phyloP scores from a whole-genome alignment of 2,329 filamentous ascomycete species.

The Xylariales sp. region DNA sequence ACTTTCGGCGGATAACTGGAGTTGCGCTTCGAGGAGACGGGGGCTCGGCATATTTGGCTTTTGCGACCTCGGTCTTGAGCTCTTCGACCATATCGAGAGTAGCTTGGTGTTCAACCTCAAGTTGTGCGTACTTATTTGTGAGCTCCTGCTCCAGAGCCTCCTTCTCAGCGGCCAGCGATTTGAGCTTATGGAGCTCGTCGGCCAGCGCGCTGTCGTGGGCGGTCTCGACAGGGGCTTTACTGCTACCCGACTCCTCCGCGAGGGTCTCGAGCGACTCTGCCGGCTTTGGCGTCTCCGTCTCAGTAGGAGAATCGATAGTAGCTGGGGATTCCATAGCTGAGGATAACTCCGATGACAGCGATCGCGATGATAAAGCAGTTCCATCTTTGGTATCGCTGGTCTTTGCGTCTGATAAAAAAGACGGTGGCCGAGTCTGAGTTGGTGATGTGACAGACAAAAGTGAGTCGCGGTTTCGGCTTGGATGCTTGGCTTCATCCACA shows the following conservation, averaged over 20 bases:
- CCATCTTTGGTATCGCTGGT: slow-evolving; percentile 66
- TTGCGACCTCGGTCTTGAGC: slow-evolving; percentile 80
- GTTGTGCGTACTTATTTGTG: slow-evolving; percentile 72
- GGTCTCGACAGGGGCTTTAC: slow-evolving; percentile 27
- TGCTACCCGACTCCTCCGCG: slow-evolving; percentile 31
- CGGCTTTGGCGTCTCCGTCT: slow-evolving; percentile 46
- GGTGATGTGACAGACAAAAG: slow-evolving; percentile 50
- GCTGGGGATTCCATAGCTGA: slow-evolving; percentile 74
- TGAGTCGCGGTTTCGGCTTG: slow-evolving; percentile 49
- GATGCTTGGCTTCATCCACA: slow-evolving; percentile 72
- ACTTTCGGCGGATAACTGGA: slow-evolving; percentile 87
- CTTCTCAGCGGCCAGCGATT: slow-evolving; percentile 68
- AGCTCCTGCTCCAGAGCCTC: slow-evolving; percentile 71
- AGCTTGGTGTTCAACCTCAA: slow-evolving; percentile 77
- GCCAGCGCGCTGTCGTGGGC: slow-evolving; percentile 40
- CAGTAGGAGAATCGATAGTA: slow-evolving; percentile 47
- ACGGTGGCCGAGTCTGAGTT: slow-evolving; percentile 57
- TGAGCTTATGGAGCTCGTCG: slow-evolving; percentile 68
- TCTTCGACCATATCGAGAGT: slow-evolving; percentile 84
- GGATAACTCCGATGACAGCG: slow-evolving; percentile 89
- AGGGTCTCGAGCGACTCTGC: slow-evolving; percentile 18
- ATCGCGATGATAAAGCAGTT: slow-evolving; percentile 73
- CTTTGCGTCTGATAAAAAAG: slow-evolving; percentile 79
- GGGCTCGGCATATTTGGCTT: slow-evolving; percentile 60
- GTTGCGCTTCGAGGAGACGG: slow-evolving; percentile 61